A percentile compares a stretch with the other conserved stretches of the same genome.
Conservation (phyloP, 2,329 filamentous ascomycete genomes). For the Trichoderma aggressivum region DNA sequence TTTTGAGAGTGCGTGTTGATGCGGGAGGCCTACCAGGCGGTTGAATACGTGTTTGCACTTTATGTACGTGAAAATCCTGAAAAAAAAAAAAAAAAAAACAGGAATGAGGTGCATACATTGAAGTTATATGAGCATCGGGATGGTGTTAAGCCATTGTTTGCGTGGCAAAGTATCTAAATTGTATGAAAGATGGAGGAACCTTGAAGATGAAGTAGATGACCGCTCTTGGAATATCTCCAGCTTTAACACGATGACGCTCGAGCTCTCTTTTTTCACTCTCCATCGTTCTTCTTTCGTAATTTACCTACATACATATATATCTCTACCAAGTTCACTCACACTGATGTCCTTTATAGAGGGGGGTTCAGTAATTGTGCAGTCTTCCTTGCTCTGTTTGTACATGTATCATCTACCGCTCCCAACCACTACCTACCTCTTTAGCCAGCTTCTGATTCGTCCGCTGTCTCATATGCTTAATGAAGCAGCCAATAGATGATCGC, state of each 20-base stretch:
- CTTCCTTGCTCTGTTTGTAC: neutral
- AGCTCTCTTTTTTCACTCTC: neutral
- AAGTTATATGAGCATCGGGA: neutral
- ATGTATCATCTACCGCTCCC: neutral
- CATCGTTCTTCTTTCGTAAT: neutral
- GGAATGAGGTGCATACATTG: too few species aligned
- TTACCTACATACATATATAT: neutral
- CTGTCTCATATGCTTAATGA: neutral
- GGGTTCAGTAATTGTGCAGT: too few species aligned
- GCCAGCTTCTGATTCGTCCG: neutral
- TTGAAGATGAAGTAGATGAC: neutral
- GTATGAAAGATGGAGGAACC: neutral
- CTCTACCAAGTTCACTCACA: neutral
- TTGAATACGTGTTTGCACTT: neutral
- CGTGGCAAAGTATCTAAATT: neutral
- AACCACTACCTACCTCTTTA: neutral
- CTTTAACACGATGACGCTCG: neutral
- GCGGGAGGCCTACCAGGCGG: neutral
- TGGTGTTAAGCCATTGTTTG: neutral
- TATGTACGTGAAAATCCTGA: neutral
- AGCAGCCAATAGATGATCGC: neutral
- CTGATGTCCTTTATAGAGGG: neutral
- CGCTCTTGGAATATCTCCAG: neutral
- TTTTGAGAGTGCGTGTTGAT: neutral
- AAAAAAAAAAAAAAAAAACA: neutral